Evolutionary conservation across 2,329 filamentous ascomycete genomes (phyloP), one percentile per base, ranked within the genome.

Genomic region (Calonectria fujianensis): DNA sequence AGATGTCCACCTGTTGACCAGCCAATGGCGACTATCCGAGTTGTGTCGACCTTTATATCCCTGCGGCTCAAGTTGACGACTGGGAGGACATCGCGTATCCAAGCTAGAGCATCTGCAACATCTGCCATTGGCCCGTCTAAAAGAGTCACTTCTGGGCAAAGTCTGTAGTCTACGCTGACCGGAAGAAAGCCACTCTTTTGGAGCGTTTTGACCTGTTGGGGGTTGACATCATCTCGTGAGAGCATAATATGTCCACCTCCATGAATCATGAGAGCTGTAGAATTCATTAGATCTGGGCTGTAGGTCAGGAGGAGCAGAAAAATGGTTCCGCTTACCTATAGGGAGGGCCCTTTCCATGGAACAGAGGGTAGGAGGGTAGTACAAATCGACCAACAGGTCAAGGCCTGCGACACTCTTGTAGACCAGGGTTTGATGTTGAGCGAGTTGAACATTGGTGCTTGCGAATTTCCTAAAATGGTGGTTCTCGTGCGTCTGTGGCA

Each of bases 1-100:
- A 54, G 51, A 11, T 54, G 51, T 54, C 51, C 51, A 20, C 51
- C 51, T 54, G 51, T 54, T 54, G 51, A 54, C 51, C 51, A 54
- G 27, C 51, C 51, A 1, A 54, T 16, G 7, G 51, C 51, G 18
- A 54, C 51, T 18, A 54, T 29, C 51, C 51, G 51, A 9, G 14
- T 54, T 18, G 51, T 20, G 32, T 54, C 51, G 14, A 54, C 9
- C 4, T 20, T 5, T 8, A 54, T 54, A 20, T 54, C 51, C 1
- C 14, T 32, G 10, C 51, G 51, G 13, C 4, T 31, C 1, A 54
- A 13, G 9, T 32, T 18, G 51, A 54, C 20, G 27, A 13, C 29
- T 32, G 51, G 27, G 1, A 54, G 29, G 13, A 32, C 14, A 54
- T 54, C 14, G 32, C 51, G 51, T 54, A 54, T 32, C 51, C 51